These are phyloP conservation scores for Neopestalotiopsis sp. DNA, from an alignment of 2,329 filamentous ascomycete species.

Conservation along the genomic window DNA sequence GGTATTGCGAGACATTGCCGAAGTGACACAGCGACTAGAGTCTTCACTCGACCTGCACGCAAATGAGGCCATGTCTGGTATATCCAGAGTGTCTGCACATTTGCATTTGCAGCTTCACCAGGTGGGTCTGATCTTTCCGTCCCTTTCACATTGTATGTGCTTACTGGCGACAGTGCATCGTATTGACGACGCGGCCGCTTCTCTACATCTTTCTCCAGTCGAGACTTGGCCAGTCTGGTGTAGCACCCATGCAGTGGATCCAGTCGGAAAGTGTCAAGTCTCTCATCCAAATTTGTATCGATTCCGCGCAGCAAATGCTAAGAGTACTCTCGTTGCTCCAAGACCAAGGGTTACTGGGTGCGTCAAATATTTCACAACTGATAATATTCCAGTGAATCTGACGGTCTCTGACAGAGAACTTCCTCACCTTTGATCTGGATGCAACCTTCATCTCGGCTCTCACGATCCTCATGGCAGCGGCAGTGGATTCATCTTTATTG, in stretches of 20 bases:
- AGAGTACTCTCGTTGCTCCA: background rate
- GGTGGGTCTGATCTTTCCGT: background rate
- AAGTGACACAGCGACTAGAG: background rate
- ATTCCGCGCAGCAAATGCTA: background rate
- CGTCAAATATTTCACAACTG: background rate
- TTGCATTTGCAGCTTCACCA: background rate
- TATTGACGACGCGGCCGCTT: background rate
- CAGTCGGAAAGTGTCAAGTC: background rate
- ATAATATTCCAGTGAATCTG: background rate
- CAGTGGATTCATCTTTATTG: background rate
- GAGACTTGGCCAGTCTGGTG: background rate
- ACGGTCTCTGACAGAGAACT: background rate
- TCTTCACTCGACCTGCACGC: background rate
- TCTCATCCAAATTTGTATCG: background rate
- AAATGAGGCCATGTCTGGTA: constrained; percentile 1
- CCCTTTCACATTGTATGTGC: background rate
- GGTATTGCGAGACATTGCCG: background rate
- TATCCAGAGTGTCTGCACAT: background rate
- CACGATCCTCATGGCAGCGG: background rate
- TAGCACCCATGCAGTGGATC: background rate
- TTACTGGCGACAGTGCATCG: background rate
- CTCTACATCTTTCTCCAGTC: background rate
- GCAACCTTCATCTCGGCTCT: background rate
- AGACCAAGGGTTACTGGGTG: background rate
- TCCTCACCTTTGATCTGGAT: background rate